Evolutionary conservation across 1,139 yeast genomes (phyloP), one percentile per base, ranked within the genome.

Genomic region (Saccharomycopsis hybrid): DNA sequence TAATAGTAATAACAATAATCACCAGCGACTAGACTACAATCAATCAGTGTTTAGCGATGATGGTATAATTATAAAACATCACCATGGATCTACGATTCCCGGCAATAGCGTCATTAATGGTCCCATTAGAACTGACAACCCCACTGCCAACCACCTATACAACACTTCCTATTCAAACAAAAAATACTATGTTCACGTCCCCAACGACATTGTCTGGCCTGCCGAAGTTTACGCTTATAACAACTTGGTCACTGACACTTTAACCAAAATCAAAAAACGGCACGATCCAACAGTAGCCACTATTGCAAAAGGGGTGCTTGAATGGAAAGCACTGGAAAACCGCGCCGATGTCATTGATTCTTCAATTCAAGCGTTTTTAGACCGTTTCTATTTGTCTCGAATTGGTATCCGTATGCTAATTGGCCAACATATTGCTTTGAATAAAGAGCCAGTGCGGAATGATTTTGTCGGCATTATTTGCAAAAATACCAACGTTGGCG

Each of bases 221-320:
- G 74, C 78, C 51, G 94, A 84, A 62, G 85, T 86, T 25, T 76
- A 78, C 58, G 81, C 79, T 54, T 88, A 83, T 67, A 88, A 86
- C 65, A 77, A 77, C 58, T 58, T 64, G 27, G 90, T 87, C 11
- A 80, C 81, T 49, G 82, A 82, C 48, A 72, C 87, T 0, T 70
- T 88, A 53, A 76, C 79, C 48, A 78, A 75, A 56, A 88, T 88
- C 64, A 88, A 88, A 62, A 78, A 77, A 59, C 73, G 96, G 48
- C 96, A 89, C 63, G 96, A 89, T 66, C 95, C 96, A 2, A 90
- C 95, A 0, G 96, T 89, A 9, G 85, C 95, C 8, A 88, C 96
- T 0, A 84, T 89, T 65, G 96, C 96, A 1, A 90, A 86, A 60
- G 96, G 96, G 24, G 95, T 88, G 7, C 82, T 84, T 60, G 95